Base-by-base conservation (phyloP, 208 protist species). In the Acanthamoeba triangularis region DNA sequence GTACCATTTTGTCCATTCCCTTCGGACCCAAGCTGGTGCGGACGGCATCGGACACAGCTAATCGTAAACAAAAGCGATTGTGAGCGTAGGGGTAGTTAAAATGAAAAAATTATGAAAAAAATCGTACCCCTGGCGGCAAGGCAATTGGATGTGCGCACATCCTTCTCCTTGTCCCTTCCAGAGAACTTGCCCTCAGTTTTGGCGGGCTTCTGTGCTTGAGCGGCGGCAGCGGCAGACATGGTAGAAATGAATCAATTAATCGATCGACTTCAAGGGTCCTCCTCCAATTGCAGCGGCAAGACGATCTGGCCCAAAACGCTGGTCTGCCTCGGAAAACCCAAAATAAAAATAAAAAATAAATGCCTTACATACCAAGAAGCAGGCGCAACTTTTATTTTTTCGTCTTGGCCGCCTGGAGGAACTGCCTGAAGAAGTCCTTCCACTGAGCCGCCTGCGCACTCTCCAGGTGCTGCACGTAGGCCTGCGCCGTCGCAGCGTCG, bases 1-100 rank as follows among this genome's bases (percentile, higher is more conserved):
- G 54, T 93, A 98, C 95, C 98, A 99, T 99, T 94, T 99, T 99
- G 95, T 99, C 99, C 99, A 99, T 99, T 74, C 99, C 99, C 30
- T 98, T 97, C n/a, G 99, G 99, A 35, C 99, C 99, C 20, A 99
- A 98, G 30, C 98, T 99, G 41, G 99, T 99, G 94, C 99, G 98
- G 37, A 99, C 98, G 85, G 99, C 98, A 97, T 99, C 99, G 25
- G 99, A 98, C 11, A 99, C 99, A 47, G 98, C 98, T 98, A 80
- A 93, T 69, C 35, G 37, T 84, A 59, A 44, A 65, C 41, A 82
- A 47, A 93, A 47, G 23, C 30, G 11, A 41, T 47, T 54, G 23
- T 59, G 5, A 35, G 10, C 33, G 5, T 41, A 44, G 10, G 67
- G 30, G 13, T 23, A 1, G 20, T 76, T 72, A 25, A 30, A 44